Evolutionary conservation across 441 rosid genomes (phyloP).

Genomic region (Eruca vesicaria): DNA sequence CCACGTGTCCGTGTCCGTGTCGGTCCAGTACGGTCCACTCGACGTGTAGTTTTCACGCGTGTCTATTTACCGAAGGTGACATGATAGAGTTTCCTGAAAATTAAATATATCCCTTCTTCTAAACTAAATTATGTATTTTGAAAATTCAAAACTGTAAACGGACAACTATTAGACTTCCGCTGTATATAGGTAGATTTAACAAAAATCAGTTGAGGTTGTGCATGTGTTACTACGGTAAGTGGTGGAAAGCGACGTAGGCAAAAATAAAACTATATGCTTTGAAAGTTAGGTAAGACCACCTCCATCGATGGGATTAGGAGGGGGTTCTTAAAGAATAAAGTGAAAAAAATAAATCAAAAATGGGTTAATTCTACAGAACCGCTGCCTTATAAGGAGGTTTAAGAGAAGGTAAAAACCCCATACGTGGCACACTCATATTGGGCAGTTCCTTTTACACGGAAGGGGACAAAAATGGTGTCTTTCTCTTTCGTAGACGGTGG

Average conservation of each 20-base stretch:
- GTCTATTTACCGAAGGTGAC: conserved; percentile 18
- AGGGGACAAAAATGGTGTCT: too few species aligned
- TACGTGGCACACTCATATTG: too few species aligned
- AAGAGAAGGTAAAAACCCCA: too few species aligned
- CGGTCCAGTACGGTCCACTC: conserved; percentile 36
- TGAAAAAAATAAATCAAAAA: too few species aligned
- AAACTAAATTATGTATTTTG: conserved; percentile 5
- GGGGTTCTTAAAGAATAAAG: too few species aligned
- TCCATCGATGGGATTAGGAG: too few species aligned
- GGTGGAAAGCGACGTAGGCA: conserved; percentile 23
- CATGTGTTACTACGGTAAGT: conserved; percentile 17
- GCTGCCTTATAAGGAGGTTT: too few species aligned
- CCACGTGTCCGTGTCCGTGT: conserved; percentile 37
- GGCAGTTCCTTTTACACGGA: too few species aligned
- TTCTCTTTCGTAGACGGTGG: too few species aligned
- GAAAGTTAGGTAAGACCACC: conserved; percentile 7
- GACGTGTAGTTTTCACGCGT: conserved; percentile 39
- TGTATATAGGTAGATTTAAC: background rate
- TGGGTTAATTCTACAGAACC: too few species aligned
- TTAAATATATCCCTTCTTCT: background rate
- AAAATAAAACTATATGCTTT: background rate
- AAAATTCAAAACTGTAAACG: background rate
- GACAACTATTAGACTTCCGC: background rate
- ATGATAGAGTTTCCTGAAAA: background rate
- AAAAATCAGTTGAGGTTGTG: background rate